Conservation (phyloP, 169 alveolate species). For the Prorocentrum cordatum region DNA sequence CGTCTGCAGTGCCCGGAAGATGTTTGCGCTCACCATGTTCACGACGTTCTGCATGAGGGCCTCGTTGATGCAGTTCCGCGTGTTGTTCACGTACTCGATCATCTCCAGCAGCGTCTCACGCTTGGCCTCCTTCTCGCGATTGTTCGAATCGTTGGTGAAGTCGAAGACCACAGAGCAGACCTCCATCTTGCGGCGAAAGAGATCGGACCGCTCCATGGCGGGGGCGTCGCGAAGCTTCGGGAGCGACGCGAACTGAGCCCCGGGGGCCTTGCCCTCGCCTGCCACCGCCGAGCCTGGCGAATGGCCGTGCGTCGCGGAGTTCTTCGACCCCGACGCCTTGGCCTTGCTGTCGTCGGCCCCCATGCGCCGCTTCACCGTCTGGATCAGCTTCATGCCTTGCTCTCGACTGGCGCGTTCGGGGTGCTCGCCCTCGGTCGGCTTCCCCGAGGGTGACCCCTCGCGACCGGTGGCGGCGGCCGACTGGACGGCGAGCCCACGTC, state of each 20-base stretch:
- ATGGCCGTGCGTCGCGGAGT: no score
- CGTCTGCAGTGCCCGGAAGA: slow-evolving; percentile 76
- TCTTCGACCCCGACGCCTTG: no score
- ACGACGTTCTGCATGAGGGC: slow-evolving; percentile 77
- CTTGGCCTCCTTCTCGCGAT: slow-evolving; percentile 79
- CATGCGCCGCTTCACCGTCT: slow-evolving; percentile 67
- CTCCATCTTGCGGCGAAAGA: slow-evolving; percentile 79
- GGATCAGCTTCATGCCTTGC: slow-evolving; percentile 62
- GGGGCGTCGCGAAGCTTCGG: slow-evolving; percentile 78
- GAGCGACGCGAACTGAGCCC: no score
- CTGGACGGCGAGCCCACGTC: no score
- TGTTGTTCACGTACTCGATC: slow-evolving; percentile 77
- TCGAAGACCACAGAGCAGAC: slow-evolving; percentile 81
- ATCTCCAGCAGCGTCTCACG: slow-evolving; percentile 82
- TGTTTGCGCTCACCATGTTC: slow-evolving; percentile 78
- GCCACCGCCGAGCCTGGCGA: no score
- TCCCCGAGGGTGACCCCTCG: no score
- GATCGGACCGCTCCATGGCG: slow-evolving; percentile 74
- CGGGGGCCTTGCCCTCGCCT: no score
- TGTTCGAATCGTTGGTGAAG: slow-evolving; percentile 69
- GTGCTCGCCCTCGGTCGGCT: no score
- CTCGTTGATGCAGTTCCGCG: slow-evolving; percentile 77
- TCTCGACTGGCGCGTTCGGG: no score
- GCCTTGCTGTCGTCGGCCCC: neutral
- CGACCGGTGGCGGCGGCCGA: no score